phyloP scores from a whole-genome alignment of 805 yeast genomes.

The Hanseniaspora lachancei region DNA sequence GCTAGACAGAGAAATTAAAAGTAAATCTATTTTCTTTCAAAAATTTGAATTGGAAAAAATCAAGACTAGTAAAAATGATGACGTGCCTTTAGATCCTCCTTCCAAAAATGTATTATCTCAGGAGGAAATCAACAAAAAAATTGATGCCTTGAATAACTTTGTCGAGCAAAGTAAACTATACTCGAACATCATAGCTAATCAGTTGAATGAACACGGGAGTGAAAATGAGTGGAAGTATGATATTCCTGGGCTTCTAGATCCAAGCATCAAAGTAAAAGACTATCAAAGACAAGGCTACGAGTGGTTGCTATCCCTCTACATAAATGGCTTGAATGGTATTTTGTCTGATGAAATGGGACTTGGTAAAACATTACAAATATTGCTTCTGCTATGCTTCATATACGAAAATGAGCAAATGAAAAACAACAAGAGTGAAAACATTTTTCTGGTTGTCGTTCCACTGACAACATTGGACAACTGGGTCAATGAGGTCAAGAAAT shows the following conservation, averaged over 20 bases:
- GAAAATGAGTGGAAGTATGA: conserved; percentile 18
- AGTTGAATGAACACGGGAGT: conserved; percentile 38
- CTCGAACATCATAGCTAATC: conserved; percentile 73
- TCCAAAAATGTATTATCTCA: conserved; percentile 25
- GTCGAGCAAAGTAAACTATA: conserved; percentile 82
- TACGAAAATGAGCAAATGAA: conserved; percentile 53
- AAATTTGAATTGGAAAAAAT: neutral
- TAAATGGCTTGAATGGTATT: conserved; percentile 89
- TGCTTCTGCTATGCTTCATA: conserved; percentile 61
- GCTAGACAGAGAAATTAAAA: neutral
- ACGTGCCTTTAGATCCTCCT: conserved; percentile 14
- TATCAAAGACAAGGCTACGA: conserved; percentile 84
- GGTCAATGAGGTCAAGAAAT: conserved; percentile 55
- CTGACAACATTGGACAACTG: conserved; percentile 78
- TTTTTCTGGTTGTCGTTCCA: conserved; percentile 69
- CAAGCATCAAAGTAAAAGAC: conserved; percentile 52
- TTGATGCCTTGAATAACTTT: conserved; percentile 54
- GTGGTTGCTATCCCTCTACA: conserved; percentile 79
- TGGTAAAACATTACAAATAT: conserved; percentile 86
- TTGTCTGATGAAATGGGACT: conserved; percentile 97
- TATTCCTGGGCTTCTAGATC: conserved; percentile 43
- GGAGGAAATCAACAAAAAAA: conserved; percentile 42
- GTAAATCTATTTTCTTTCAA: neutral
- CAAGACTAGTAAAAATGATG: neutral
- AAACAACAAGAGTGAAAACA: conserved; percentile 35